These are phyloP conservation scores for Epichloe scottii DNA, from an alignment of 2,329 filamentous ascomycete species.

Conservation along the genomic window DNA sequence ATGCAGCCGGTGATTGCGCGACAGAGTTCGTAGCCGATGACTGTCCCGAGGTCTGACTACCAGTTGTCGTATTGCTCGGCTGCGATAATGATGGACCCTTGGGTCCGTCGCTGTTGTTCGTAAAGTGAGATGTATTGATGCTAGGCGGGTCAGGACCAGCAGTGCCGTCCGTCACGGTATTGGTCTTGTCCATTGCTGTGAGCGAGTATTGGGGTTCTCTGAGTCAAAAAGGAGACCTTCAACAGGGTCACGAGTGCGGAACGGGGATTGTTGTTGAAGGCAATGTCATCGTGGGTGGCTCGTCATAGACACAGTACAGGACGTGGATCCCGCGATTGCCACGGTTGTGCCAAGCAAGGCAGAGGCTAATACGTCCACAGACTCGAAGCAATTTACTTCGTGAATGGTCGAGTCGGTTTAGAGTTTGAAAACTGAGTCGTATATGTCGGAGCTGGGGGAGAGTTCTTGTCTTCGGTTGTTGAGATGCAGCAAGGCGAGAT, in stretches of 20 bases:
- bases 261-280: constrained; percentile 1
- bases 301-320: constrained; percentile 17
- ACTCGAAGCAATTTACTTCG: neutral
- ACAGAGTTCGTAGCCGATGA: constrained; percentile 25
- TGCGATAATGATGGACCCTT: constrained; percentile 2
- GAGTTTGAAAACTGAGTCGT: neutral
- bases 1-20: constrained; percentile 24
- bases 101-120: neutral
- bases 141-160: constrained; percentile 9
- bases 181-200: constrained; percentile 24
- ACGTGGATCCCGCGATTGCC: constrained; percentile 4
- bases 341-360: neutral
- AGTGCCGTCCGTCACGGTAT: constrained; percentile 10
- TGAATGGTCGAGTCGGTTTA: neutral
- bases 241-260: constrained; percentile 16
- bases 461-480: neutral
- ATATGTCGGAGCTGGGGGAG: neutral
- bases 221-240: constrained; percentile 17
- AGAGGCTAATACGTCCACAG: neutral
- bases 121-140: constrained; percentile 1
- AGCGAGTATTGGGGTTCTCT: constrained; percentile 15
- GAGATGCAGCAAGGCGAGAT: neutral
- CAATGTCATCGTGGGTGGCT: constrained; percentile 23
- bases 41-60: constrained; percentile 21
- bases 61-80: constrained; percentile 11